phyloP scores from a whole-genome alignment of 805 yeast genomes.

The Ogataea nonfermentans region DNA sequence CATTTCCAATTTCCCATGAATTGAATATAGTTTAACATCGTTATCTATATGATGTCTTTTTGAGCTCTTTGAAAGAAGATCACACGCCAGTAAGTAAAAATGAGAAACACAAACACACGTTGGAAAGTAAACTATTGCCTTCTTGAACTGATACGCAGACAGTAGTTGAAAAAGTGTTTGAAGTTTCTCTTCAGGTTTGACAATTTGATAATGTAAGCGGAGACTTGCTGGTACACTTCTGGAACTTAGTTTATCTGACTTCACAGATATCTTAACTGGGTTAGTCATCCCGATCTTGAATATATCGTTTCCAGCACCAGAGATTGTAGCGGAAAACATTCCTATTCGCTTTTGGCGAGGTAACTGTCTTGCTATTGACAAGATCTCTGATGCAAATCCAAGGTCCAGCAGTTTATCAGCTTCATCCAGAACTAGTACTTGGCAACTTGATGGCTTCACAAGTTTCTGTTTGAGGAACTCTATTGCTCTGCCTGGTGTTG shows the following conservation, averaged over 20 bases:
- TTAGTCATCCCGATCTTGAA: slow-evolving; percentile 89
- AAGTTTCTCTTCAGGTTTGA: slow-evolving; percentile 61
- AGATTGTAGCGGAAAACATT: slow-evolving; percentile 88
- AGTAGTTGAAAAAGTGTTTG: slow-evolving; percentile 55
- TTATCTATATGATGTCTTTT: slow-evolving; percentile 12
- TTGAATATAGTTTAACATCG: slow-evolving; percentile 51
- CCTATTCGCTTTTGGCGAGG: slow-evolving; percentile 96
- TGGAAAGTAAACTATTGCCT: slow-evolving; percentile 88
- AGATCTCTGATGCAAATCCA: slow-evolving; percentile 69
- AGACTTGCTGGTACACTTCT: slow-evolving; percentile 62
- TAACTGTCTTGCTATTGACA: slow-evolving; percentile 59
- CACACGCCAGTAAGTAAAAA: slow-evolving; percentile 58
- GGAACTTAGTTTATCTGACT: slow-evolving; percentile 40
- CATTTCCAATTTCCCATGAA: slow-evolving; percentile 90
- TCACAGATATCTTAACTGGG: slow-evolving; percentile 85
- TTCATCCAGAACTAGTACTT: slow-evolving; percentile 81
- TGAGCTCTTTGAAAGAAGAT: slow-evolving; percentile 34
- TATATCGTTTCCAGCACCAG: slow-evolving; percentile 73
- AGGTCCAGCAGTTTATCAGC: slow-evolving; percentile 86
- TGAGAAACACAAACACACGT: slow-evolving; percentile 83
- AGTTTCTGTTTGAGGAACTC: slow-evolving; percentile 64
- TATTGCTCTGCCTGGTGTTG: slow-evolving; percentile 86
- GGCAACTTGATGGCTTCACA: slow-evolving; percentile 63
- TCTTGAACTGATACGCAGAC: slow-evolving; percentile 56
- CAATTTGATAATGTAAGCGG: slow-evolving; percentile 56